Base-by-base conservation (phyloP, 352 stramenopile species). In the Phytophthora boehmeriae region DNA sequence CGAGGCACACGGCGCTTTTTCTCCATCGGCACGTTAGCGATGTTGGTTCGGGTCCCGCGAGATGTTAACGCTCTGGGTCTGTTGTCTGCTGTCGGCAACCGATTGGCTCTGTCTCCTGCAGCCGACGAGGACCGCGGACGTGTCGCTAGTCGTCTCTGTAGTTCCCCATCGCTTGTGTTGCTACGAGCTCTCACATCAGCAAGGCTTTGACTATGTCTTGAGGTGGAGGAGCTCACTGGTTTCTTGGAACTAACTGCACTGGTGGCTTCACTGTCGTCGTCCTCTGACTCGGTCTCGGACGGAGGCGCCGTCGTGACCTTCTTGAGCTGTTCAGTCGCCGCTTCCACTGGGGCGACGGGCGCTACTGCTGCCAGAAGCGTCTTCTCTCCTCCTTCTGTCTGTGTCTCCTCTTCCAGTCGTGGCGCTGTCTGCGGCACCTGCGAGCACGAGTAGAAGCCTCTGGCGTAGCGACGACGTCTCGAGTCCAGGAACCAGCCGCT, bases 211-310 rank as follows among this genome's bases (percentile, higher is more conserved):
- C 17, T 68, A 23, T 63, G 54, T 45, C 32, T 43, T 25, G 52
- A 41, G 8, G 30, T 38, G 20, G 44, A 38, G 20, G 44, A 38
- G 11, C 13, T 61, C 17, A 14, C 14, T 20, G 30, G 36, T 44
- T 19, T 28, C 46, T 59, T 56, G n/a, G 13, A 58, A 25, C 8
- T 14, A 22, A 41, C 23, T 23, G 16, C 23, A 45, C 44, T 17
- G 5, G 25, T 30, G 25, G 36, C 43, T n/a, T 70, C 71, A 54
- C 61, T 67, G 6, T 87, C 75, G 32, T 83, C 76, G 39, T 86
- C 76, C 38, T 86, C 76, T 5, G 74, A 83, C 52, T 86, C 76
- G 23, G 76, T 86, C 59, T 80, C 68, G 13, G 76, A 86, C n/a
- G 73, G 64, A 28, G 64, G 64, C 10, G 57, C 50, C 35, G 59